Evolutionary conservation across 495 filamentous ascomycete species (phyloP), one percentile per base, ranked within the genome.

Genomic region (Terfezia claveryi): DNA sequence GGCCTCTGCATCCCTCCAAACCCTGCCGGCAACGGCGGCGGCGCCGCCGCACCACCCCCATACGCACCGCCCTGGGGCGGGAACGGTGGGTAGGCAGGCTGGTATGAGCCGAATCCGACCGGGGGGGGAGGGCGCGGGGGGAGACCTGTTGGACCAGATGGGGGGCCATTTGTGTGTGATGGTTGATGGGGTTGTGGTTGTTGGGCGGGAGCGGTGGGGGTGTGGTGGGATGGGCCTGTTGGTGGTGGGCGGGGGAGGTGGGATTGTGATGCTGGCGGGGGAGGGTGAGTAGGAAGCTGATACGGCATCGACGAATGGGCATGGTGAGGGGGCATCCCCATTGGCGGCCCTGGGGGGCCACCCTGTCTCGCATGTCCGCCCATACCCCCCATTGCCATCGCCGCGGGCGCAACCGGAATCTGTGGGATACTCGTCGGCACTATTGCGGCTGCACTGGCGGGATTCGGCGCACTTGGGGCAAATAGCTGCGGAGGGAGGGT

Each of bases 401-500:
- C 27, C 41, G 41, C 12, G 1, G 59, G 59, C 12, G 54, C 61
- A n/a, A 53, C 37, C 1, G 60, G 57, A 7, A 62, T 59, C 10
- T 60, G 60, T 1, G 55, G 46, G 38, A 56, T 59, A 37, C 53
- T 59, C 4, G 41, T 14, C 8, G 12, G 41, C 27, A 32, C 27
- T 7, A 32, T 7, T 7, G 7, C 27, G 4, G 41, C 41, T 14
- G 41, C 41, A 5, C 12, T 20, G 17, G 17, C 41, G 4, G 55
- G 57, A 46, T 62, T 53, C 23, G 63, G 62, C 20, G 59, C 62
- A 17, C 57, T 63, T 2, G 63, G 62, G 12, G 63, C 63, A 23
- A 65, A 65, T 11, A 65, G 55, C 38, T 63, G 60, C 4, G 63
- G 63, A 11, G 63, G 63, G 14, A 65, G 57, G 50, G 62, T 59